Evolutionary conservation across 225 moss, liverwort and hornwort species (phyloP), one percentile per base, ranked within the genome.

Genomic region (Straminergon stramineum): DNA sequence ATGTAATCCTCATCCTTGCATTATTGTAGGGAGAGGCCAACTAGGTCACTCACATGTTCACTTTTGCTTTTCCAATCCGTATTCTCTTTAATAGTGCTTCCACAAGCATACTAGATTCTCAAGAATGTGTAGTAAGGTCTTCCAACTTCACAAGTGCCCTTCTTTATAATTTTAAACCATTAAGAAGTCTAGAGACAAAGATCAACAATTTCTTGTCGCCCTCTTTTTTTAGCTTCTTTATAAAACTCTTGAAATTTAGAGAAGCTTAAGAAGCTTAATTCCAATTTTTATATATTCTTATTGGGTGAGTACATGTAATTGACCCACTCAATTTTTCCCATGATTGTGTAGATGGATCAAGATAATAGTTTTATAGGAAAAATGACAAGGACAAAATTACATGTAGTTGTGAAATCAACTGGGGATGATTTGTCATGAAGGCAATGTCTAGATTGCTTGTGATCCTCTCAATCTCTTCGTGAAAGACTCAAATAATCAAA

Each of bases 281-380:
- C 8, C 0, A 45, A 34, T 53, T 77, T 45, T 34, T 34, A 34
- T 78, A 23, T 15, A 37, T 6, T 37, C 24, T 35, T 24, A 26
- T 24, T 37, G 2, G 56, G 0, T 37, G 16, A 37, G 16, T 37
- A 79, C 15, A 16, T 26, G 22, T 0, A 1, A 37, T 24, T 37
- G 10, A 10, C 0, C 3, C 37, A 26, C 5, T 6, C 1, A 16
- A 24, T 10, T 23, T 78, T 37, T 53, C 0, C 15, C 4, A 37
- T 56, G 1, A 55, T 55, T 55, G 15, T 55, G 4, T 9, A 55
- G 9, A 55, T 0, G 0, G 2, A 1, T 10, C 4, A 10, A 56
- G 5, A 56, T 52, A 8, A 7, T 1, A 52, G 34, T 13, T 48
- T 48, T 52, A 7, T 52, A 31, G 3, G 4, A 0, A 76, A 75